Base-by-base conservation (phyloP, 768 basidiomycete species). In the Multifurca ochricompacta region DNA sequence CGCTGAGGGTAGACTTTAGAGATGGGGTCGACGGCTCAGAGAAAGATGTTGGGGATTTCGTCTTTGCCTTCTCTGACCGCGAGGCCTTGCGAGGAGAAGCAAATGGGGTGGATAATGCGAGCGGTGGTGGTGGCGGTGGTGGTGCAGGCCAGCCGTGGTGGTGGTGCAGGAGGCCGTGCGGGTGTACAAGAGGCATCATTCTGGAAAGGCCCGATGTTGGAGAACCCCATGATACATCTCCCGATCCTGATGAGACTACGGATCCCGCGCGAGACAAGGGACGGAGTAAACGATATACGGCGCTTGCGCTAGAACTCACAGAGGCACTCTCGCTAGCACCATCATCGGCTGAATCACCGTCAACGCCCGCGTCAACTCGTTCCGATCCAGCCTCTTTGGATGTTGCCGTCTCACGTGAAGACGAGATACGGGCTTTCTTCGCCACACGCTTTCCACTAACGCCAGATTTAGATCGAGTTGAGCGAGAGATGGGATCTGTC, bases 211-310 rank as follows among this genome's bases (percentile, higher is more conserved):
- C 18, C 30, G 51, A 59, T 18, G 64, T 53, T 41, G 64, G 60
- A 43, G 69, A 65, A 51, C 44, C 42, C 32, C 63, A 61, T 58
- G 62, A 45, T 53, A 60, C 31, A 35, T 59, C 42, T 59, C 65
- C 59, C 45, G 66, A 48, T 44, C 61, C 48, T 48, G 66, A 61
- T 30, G 70, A 78, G 3, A 62, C 70, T n/a, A 79, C 68, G n/a
- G 81, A 82, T 5, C 79, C 77, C 9, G 77, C 62, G 21, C 68
- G 68, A 31, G 68, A 69, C 5, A 53, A 62, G 23, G 62, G 58
- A 16, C 63, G 61, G 8, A 76, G 67, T 48, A 74, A 58, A 40
- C 66, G 67, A 37, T 67, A 66, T 3, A 73, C 70, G 16, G 67
- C 63, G 42, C 68, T 74, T n/a, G 74, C 68, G 36, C 69, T 67